phyloP scores from a whole-genome alignment of 2,329 filamentous ascomycete genomes.

The Fusarium tuaranense region DNA sequence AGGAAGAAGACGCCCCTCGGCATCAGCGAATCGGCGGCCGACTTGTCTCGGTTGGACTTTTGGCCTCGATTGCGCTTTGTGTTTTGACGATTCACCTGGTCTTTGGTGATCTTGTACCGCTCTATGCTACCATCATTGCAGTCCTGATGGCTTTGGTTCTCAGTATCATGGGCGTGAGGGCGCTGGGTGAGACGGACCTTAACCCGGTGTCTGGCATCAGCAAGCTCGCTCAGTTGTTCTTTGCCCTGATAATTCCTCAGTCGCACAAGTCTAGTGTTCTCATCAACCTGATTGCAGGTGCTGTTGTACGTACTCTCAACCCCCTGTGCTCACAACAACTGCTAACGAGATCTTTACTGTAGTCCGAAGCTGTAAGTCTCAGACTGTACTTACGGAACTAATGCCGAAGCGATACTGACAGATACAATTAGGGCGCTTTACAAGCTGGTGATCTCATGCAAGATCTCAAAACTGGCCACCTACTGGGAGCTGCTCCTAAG shows the following conservation, averaged over 20 bases:
- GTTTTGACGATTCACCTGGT: conserved; percentile 83
- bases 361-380: conserved; percentile 56
- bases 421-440: conserved; percentile 70
- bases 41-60: conserved; percentile 79
- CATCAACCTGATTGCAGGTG: conserved; percentile 94
- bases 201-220: conserved; percentile 97
- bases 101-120: conserved; percentile 85
- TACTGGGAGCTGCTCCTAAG: conserved; percentile 90
- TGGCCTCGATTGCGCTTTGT: conserved; percentile 82
- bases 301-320: conserved; percentile 64
- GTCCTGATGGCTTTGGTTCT: conserved; percentile 85
- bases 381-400: background rate
- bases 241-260: conserved; percentile 88
- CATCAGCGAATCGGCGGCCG: conserved; percentile 82
- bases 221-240: conserved; percentile 95
- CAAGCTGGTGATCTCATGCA: conserved; percentile 98
- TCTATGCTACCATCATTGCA: conserved; percentile 79
- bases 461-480: conserved; percentile 94
- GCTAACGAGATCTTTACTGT: conserved; percentile 6
- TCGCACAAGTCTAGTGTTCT: conserved; percentile 87
- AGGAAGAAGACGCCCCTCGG: conserved; percentile 82
- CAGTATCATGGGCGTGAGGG: conserved; percentile 79
- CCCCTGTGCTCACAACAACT: background rate
- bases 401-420: conserved; percentile 6
- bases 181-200: conserved; percentile 85